Evolutionary conservation across 768 basidiomycete genomes (phyloP).

Genomic region (Galerina sulciceps): DNA sequence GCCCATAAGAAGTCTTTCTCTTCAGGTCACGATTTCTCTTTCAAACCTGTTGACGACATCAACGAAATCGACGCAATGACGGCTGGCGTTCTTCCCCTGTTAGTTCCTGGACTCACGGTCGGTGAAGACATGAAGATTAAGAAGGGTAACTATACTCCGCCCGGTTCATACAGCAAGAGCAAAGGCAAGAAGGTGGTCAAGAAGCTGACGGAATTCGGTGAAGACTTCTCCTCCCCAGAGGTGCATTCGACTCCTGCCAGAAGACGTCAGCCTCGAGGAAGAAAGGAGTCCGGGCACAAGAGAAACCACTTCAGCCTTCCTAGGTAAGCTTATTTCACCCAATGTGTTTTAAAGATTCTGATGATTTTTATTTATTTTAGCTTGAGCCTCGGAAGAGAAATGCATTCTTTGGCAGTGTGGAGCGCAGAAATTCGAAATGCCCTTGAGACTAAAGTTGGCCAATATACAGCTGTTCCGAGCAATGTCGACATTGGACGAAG

Average conservation of each 20-base stretch:
- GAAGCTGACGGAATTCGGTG: constrained; percentile 47
- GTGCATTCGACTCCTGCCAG: constrained; percentile 66
- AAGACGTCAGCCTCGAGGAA: constrained; percentile 32
- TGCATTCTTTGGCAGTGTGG: constrained; percentile 56
- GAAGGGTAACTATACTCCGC: constrained; percentile 45
- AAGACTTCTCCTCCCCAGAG: constrained; percentile 59
- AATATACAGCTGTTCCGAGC: constrained; percentile 41
- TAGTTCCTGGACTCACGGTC: constrained; percentile 68
- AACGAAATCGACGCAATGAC: constrained; percentile 76
- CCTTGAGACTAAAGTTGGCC: constrained; percentile 45
- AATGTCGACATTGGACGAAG: constrained; percentile 46
- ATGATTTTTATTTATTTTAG: constrained; percentile 36
- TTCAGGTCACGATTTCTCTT: constrained; percentile 56
- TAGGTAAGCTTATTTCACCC: constrained; percentile 45
- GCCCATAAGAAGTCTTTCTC: constrained; percentile 68
- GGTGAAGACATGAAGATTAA: constrained; percentile 60
- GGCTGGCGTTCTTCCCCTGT: constrained; percentile 67
- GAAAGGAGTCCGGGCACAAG: constrained; percentile 59
- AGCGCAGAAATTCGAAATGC: constrained; percentile 57
- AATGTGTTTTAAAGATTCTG: background rate
- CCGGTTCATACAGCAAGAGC: constrained; percentile 43
- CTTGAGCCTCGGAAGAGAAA: constrained; percentile 63
- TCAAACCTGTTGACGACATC: constrained; percentile 56
- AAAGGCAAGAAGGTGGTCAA: constrained; percentile 40
- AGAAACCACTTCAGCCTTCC: constrained; percentile 70